Base-by-base conservation (phyloP, 805 yeast genomes). In the Suhomyces vadensis region DNA sequence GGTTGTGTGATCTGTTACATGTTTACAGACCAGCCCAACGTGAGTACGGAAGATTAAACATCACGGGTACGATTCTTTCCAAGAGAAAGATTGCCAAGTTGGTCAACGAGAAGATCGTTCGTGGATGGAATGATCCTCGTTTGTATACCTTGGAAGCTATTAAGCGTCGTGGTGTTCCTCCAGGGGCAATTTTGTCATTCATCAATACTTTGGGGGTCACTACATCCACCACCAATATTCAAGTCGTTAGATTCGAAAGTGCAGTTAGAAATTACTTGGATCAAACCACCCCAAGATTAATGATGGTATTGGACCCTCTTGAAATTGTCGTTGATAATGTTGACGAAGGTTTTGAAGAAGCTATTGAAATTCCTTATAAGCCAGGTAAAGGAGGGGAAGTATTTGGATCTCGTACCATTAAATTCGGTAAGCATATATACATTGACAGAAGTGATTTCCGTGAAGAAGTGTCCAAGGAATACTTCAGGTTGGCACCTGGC, bases 61-160 rank as follows among this genome's bases (percentile, higher is more conserved):
- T 94, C 55, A 87, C 96, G 2, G 99, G 99, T 44, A 87, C 98
- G 8, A 82, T 94, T 50, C 72, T 94, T 79, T 88, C 96, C 47
- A 94, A 94, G 78, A 82, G 99, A 65, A 94, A 94, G 70, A 90
- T 94, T 63, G 95, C 96, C 52, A 87, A 89, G 67, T 77, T 94
- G 54, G 98, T 94, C 17, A 85, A 80, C 45, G 94, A 82, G 21
- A 71, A 77, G 4, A 71, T 77, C 57, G 99, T 94, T 19, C 82
- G 96, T 65, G 97, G 89, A 37, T 94, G 99, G 99, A 95, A 94
- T 67, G 99, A 94, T 68, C 99, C 99, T 57, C 81, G 99, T 61
- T 76, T 94, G 63, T 94, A 83, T 67, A 94, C 99, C 4, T 78
- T 94, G 56, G 99, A 90, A 56, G 96, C 94, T 41, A 82, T 94